Conservation (phyloP, 1,284 basidiomycete genomes). For the Stygiomarasmius scandens region DNA sequence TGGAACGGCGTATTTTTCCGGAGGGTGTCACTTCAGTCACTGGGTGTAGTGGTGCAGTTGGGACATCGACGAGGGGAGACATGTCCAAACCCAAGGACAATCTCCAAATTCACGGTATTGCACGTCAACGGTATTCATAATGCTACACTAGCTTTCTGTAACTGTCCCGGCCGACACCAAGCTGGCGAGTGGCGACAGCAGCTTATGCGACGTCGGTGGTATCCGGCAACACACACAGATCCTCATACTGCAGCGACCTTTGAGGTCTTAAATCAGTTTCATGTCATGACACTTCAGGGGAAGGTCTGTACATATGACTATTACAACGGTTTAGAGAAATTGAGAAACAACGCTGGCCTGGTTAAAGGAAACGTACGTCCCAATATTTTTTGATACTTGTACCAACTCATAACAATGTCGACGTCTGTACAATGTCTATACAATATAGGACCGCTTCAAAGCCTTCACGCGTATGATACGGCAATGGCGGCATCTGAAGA, state of each 20-base stretch:
- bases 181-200: not conserved
- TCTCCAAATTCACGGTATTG: not conserved
- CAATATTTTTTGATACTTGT: too few species aligned
- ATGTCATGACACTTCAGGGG: slow-evolving; percentile 19
- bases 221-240: slow-evolving; percentile 1
- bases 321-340: slow-evolving; percentile 10
- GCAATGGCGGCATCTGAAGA: slow-evolving; percentile 28
- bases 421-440: too few species aligned
- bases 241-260: not conserved
- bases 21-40: not conserved
- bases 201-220: not conserved
- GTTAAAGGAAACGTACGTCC: not conserved
- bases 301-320: slow-evolving; percentile 17
- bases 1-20: slow-evolving; percentile 1
- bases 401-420: too few species aligned
- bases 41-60: not conserved
- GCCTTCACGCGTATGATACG: slow-evolving; percentile 19
- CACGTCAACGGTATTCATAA: not conserved
- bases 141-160: not conserved
- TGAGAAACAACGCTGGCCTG: slow-evolving; percentile 9
- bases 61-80: not conserved
- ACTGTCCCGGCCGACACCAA: not conserved
- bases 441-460: slow-evolving; percentile 16
- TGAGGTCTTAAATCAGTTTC: slow-evolving; percentile 2
- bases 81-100: not conserved